Evolutionary conservation across 2,329 filamentous ascomycete species (phyloP).

Genomic region (Stagonosporopsis tanaceti): DNA sequence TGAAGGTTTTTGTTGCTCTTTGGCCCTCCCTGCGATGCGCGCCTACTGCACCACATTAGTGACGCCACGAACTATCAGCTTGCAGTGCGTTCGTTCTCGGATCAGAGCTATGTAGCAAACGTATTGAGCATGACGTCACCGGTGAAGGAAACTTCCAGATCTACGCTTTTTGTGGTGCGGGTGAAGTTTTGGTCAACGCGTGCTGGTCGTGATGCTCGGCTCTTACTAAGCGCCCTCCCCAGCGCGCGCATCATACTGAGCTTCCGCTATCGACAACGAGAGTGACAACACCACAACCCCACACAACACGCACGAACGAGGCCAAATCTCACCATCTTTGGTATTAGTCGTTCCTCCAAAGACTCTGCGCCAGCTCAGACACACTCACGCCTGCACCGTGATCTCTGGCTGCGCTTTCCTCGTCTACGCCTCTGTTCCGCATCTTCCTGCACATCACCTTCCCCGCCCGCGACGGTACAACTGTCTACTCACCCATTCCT

Average conservation of each 20-base stretch:
- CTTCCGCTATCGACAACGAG: slow-evolving; percentile 17
- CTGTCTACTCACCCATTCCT: neutral
- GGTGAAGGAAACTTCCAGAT: slow-evolving; percentile 11
- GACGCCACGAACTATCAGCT: neutral
- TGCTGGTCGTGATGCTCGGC: slow-evolving; percentile 18
- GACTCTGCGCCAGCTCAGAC: slow-evolving; percentile 22
- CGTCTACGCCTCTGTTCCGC: slow-evolving; percentile 9
- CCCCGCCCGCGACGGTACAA: slow-evolving; percentile 11
- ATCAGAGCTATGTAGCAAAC: neutral
- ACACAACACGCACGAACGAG: slow-evolving; percentile 18
- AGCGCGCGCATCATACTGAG: slow-evolving; percentile 21
- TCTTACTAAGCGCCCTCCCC: slow-evolving; percentile 20
- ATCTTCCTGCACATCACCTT: slow-evolving; percentile 14
- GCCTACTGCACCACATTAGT: neutral
- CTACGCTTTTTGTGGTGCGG: neutral
- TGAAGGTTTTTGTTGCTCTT: slow-evolving; percentile 2
- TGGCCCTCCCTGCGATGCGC: neutral
- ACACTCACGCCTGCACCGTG: slow-evolving; percentile 51
- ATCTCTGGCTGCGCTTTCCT: slow-evolving; percentile 9
- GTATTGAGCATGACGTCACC: slow-evolving; percentile 11
- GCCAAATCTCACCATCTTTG: slow-evolving; percentile 19
- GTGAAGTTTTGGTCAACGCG: slow-evolving; percentile 12
- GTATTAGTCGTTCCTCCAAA: slow-evolving; percentile 21
- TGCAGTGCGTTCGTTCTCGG: neutral
- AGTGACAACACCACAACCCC: slow-evolving; percentile 29